Base-by-base conservation (phyloP, 176 grass and related monocot genomes). In the Musa schizocarpa region DNA sequence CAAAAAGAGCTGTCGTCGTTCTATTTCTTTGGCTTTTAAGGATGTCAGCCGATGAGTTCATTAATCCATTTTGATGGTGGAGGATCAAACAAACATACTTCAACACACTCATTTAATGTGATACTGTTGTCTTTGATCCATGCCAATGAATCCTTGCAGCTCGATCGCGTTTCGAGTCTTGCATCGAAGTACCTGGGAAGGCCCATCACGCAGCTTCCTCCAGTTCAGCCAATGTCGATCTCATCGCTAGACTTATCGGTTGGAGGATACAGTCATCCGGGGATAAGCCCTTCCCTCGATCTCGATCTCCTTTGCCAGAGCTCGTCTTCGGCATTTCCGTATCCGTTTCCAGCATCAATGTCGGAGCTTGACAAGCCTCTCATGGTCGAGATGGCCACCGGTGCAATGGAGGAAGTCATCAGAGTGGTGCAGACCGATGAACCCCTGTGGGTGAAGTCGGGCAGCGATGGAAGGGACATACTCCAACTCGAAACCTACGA, bases 121-220 rank as follows among this genome's bases (percentile, higher is more conserved):
- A 10, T 1, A 14, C 4, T 2, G 2, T 63, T 1, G 22, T 11
- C 34, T 61, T 13, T n/a, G n/a, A 17, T 43, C 16, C 5, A 61
- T 2, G 64, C 82, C 78, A n/a, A 11, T 43, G 43, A 79, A 17
- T 67, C 13, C 7, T 52, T 82, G 87, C 87, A 96, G 96, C 85
- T 99, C 50, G 91, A 95, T 77, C 74, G 85, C 21, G 76, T 99
- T 65, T 86, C 96, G 13, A 85, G 83, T 76, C 55, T 99, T 34
- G 87, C 96, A 34, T 91, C 96, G 29, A 92, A 87, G 78, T 95
- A 85, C 80, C 84, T 95, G 0, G 96, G 96, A 56, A 92, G 96
- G 62, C 88, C 91, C 2, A 86, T 92, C 67, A 91, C 88, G 9
- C 96, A 94, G 82, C 82, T 92, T 58, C 86, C 86, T 9, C 73